These are phyloP conservation scores for Akanthomyces lecanii DNA, from an alignment of 2,329 filamentous ascomycete species.

Conservation along the genomic window DNA sequence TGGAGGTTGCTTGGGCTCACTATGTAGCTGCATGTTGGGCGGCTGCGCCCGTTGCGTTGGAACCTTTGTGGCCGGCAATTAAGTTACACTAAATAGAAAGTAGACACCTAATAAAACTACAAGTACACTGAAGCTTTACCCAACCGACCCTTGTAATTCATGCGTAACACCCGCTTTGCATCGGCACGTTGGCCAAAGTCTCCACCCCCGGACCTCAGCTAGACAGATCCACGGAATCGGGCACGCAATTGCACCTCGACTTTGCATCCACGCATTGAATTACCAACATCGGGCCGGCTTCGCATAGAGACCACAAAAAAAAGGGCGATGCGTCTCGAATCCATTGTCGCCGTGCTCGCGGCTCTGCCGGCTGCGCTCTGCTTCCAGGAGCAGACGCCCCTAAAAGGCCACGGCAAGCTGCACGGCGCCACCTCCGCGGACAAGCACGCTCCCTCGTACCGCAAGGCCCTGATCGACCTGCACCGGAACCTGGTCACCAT, in stretches of 20 bases:
- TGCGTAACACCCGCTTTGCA: too few relatives aligned
- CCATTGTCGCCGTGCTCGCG: background rate
- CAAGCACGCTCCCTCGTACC: constrained; percentile 32
- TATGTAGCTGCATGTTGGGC: too few relatives aligned
- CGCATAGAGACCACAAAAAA: background rate
- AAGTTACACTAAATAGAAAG: too few relatives aligned
- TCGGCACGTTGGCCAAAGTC: too few relatives aligned
- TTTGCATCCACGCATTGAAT: background rate
- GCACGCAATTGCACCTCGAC: background rate
- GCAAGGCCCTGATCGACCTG: constrained; percentile 59
- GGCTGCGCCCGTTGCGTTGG: too few relatives aligned
- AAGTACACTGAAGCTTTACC: too few relatives aligned
- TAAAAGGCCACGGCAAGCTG: background rate
- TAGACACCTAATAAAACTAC: too few relatives aligned
- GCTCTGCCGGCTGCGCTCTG: background rate
- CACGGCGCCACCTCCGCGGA: constrained; percentile 12
- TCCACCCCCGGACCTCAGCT: too few relatives aligned
- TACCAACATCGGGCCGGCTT: background rate
- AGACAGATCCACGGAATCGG: background rate
- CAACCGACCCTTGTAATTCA: too few relatives aligned
- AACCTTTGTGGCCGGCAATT: too few relatives aligned
- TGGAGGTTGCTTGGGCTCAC: too few relatives aligned
- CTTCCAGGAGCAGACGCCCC: background rate
- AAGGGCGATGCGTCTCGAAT: background rate
- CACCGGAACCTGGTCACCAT: constrained; percentile 73